Percentiles rank a stretch among this genome's conserved stretches.
These are phyloP conservation scores for Colletotrichum liaoningense DNA, from an alignment of 2,329 filamentous ascomycete genomes.

Conservation along the genomic window DNA sequence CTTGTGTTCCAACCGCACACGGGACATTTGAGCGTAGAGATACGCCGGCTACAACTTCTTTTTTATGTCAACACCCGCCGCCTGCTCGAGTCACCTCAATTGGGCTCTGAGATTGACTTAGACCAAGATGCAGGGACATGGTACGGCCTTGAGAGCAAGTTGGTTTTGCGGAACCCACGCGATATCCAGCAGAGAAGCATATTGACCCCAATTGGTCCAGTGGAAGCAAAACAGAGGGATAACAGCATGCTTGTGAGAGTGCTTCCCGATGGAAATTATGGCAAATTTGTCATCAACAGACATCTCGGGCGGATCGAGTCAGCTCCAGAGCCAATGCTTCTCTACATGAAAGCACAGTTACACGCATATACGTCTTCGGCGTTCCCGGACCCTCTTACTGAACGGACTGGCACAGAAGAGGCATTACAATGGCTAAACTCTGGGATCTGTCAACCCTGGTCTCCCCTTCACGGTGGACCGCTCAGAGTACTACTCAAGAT, in stretches of 20 bases:
- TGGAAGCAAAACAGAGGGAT: slow-evolving; percentile 27
- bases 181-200: slow-evolving; percentile 59
- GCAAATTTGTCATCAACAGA: slow-evolving; percentile 64
- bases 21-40: slow-evolving; percentile 54
- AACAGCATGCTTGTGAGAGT: slow-evolving; percentile 42
- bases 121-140: slow-evolving; percentile 70
- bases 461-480: slow-evolving; percentile 38
- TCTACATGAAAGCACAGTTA: slow-evolving; percentile 67
- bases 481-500: slow-evolving; percentile 36
- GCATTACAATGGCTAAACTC: slow-evolving; percentile 62
- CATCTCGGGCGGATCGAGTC: slow-evolving; percentile 67
- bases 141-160: slow-evolving; percentile 69
- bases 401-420: slow-evolving; percentile 71
- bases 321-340: slow-evolving; percentile 63
- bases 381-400: slow-evolving; percentile 67
- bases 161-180: slow-evolving; percentile 62
- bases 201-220: slow-evolving; percentile 61
- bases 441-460: slow-evolving; percentile 63
- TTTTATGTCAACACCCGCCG: slow-evolving; percentile 61
- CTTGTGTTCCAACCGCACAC: slow-evolving; percentile 57
- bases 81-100: slow-evolving; percentile 59
- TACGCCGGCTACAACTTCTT: slow-evolving; percentile 62
- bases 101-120: slow-evolving; percentile 63
- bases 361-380: slow-evolving; percentile 72
- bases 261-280: slow-evolving; percentile 51